These are phyloP conservation scores for Trichoderma sp. DNA, from an alignment of 2,329 filamentous ascomycete species.

Conservation along the genomic window DNA sequence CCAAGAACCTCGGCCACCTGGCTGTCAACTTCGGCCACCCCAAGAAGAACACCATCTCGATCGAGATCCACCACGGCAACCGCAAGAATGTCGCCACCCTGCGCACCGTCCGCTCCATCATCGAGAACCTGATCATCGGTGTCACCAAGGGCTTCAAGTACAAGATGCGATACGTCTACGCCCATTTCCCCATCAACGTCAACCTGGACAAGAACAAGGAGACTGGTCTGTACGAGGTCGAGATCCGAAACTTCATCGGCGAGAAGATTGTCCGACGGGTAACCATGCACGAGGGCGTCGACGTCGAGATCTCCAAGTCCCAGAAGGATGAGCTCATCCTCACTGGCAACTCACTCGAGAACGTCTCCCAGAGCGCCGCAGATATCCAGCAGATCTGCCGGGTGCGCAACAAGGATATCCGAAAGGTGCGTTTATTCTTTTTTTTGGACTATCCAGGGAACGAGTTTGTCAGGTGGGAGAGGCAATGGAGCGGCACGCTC, in stretches of 20 bases:
- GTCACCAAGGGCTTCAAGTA: constrained; percentile 99
- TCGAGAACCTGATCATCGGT: constrained; percentile 98
- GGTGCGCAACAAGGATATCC: constrained; percentile 99
- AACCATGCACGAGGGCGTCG: constrained; percentile 84
- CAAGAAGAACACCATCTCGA: constrained; percentile 84
- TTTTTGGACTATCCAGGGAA: not conserved
- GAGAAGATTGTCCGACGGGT: constrained; percentile 99
- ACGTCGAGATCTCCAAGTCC: constrained; percentile 84
- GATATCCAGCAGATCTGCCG: constrained; percentile 99
- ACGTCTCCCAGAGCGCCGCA: constrained; percentile 95
- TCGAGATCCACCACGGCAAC: constrained; percentile 97
- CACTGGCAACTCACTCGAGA: constrained; percentile 91
- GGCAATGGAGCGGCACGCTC: no score
- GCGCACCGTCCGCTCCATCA: constrained; percentile 95
- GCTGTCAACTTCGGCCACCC: constrained; percentile 93
- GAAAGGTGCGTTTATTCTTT: constrained; percentile 67
- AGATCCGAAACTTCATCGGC: constrained; percentile 99
- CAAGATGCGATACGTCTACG: constrained; percentile 99
- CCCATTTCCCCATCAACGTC: constrained; percentile 99
- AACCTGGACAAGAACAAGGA: constrained; percentile 96
- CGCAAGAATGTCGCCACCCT: constrained; percentile 98
- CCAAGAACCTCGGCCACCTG: constrained; percentile 95
- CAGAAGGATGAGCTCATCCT: constrained; percentile 98
- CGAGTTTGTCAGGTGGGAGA: not conserved
- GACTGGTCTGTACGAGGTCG: constrained; percentile 84